Evolutionary conservation across 108 stramenopile genomes (phyloP), one percentile per base, ranked within the genome.

Genomic region (Nannochloropsis gaditana): DNA sequence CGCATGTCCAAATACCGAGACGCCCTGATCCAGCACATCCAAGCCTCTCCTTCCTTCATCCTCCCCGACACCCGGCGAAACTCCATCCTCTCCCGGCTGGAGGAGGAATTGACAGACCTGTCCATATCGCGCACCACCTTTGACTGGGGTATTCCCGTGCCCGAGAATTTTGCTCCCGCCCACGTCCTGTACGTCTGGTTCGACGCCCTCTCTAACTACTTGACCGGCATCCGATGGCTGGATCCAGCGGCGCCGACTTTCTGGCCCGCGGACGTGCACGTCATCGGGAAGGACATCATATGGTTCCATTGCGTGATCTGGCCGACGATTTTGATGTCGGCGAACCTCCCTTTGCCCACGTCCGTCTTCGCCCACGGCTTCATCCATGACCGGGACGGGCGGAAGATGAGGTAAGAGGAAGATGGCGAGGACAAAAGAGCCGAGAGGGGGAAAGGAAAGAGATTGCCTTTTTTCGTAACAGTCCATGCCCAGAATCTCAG

Each of bases 141-240:
- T 86, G 88, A 93, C 6, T 97, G 97, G 95, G 99, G 98, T 21
- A 96, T 99, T 85, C 90, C 92, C 41, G 94, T 98, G 21, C 99
- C 99, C 2, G 94, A 94, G 86, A 95, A 95, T 43, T 98, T 96
- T 87, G 89, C 95, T 42, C 85, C 89, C 44, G 91, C 95, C 45
- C 92, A 92, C 79, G 99, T 98, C 90, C 97, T 98, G 97, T 99
- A 99, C 90, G 99, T 99, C 19, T 99, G 99, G 99, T 93, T 99
- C 59, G 99, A 99, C 93, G 99, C 99, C 9, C 88, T 99, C 44
- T 93, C 95, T 31, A 99, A 98, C 91, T 99, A 99, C 85, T 84
- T 98, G 79, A 95, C 96, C 0, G 96, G 96, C 43, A 92, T 96
- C 43, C 93, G 96, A 86, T 94, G 90, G 15, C 90, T 97, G 87